These are phyloP conservation scores for Aristolochia fimbriata DNA, from an alignment of 164 flowering plant species.

Conservation along the genomic window DNA sequence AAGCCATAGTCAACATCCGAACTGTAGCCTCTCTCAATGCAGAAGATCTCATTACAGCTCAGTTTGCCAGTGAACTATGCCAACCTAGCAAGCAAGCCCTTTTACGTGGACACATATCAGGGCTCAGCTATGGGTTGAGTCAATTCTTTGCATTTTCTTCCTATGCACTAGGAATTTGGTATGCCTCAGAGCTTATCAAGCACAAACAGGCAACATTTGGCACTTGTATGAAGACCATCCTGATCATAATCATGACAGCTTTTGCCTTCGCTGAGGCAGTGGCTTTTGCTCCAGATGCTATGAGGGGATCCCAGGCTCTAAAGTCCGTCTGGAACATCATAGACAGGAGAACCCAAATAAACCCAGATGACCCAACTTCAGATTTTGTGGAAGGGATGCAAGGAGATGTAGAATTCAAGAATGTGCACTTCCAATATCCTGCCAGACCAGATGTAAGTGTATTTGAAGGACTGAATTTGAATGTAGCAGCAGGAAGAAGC, in stretches of 20 bases:
- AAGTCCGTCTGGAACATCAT: constrained; percentile 53
- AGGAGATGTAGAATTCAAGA: constrained; percentile 51
- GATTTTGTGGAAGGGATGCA: constrained; percentile 24
- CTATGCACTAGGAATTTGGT: constrained; percentile 73
- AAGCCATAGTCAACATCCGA: constrained; percentile 63
- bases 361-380: constrained; percentile 31
- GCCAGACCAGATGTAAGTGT: constrained; percentile 49
- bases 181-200: constrained; percentile 49
- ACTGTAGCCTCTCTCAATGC: constrained; percentile 71
- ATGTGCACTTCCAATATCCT: constrained; percentile 60
- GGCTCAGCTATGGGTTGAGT: constrained; percentile 56
- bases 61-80: constrained; percentile 36
- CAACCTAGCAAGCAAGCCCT: constrained; percentile 40
- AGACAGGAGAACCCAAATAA: constrained; percentile 40
- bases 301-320: constrained; percentile 59
- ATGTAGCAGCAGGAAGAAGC: constrained; percentile 44
- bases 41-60: constrained; percentile 37
- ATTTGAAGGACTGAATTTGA: constrained; percentile 37
- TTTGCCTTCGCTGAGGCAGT: constrained; percentile 64
- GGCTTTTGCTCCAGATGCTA: constrained; percentile 57
- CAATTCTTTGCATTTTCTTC: constrained; percentile 53
- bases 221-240: constrained; percentile 55
- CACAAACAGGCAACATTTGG: constrained; percentile 41
- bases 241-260: constrained; percentile 59
- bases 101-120: constrained; percentile 63